These are phyloP conservation scores for Aspergillus flavus DNA, from an alignment of 2,329 filamentous ascomycete species.

Conservation along the genomic window DNA sequence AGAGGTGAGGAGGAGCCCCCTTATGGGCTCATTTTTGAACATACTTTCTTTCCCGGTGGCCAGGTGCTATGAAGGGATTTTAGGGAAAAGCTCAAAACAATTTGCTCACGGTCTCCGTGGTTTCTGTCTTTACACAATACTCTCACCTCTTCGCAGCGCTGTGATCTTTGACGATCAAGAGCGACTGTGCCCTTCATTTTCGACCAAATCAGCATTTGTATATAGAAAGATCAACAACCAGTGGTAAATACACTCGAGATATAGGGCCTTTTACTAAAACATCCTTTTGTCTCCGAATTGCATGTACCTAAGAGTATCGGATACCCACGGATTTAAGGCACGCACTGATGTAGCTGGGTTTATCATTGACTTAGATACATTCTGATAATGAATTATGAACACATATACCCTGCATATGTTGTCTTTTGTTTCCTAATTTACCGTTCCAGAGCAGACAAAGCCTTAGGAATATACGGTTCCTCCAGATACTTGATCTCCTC, in stretches of 20 bases:
- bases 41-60: not conserved
- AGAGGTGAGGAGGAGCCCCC: not conserved
- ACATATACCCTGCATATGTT: not conserved
- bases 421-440: conserved; percentile 13
- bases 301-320: not conserved
- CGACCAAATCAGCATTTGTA: not conserved
- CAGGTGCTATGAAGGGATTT: conserved; percentile 1
- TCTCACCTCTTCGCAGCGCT: conserved; percentile 1
- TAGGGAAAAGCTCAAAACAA: not conserved
- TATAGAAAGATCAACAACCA: not conserved
- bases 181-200: not conserved
- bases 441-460: conserved; percentile 28
- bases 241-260: not conserved
- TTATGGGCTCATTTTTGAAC: not conserved
- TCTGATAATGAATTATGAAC: not conserved
- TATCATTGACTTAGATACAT: not conserved
- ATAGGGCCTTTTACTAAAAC: not conserved
- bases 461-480: conserved; percentile 62
- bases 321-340: not conserved
- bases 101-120: not conserved
- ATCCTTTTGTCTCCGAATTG: not conserved
- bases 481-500: conserved; percentile 66
- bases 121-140: conserved; percentile 2
- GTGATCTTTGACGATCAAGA: not conserved
- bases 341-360: not conserved